Percentiles rank a stretch among this genome's conserved stretches.
Evolutionary conservation across 2,329 filamentous ascomycete species (phyloP).

Genomic region (Alternaria sp.): DNA sequence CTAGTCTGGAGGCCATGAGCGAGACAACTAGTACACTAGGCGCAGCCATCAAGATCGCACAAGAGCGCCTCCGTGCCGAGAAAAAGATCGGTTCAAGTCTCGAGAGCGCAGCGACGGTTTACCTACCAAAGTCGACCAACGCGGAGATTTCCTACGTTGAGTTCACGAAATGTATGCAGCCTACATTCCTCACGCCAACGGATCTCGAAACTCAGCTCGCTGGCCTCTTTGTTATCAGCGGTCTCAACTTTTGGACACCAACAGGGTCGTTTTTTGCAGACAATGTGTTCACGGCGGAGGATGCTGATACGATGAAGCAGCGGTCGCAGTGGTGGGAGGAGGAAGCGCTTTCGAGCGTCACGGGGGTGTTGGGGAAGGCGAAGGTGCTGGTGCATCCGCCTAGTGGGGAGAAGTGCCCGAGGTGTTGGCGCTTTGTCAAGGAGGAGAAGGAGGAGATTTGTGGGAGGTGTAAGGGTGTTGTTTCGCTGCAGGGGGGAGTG

Average conservation of each 20-base stretch:
- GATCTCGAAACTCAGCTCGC: constrained; percentile 41
- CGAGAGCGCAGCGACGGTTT: constrained; percentile 70
- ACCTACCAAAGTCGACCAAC: neutral
- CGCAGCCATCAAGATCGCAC: constrained; percentile 72
- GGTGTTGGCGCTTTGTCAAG: constrained; percentile 90
- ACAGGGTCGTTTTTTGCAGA: neutral
- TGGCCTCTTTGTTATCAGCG: constrained; percentile 52
- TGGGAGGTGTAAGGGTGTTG: constrained; percentile 71
- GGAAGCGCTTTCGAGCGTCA: neutral
- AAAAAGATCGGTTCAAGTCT: constrained; percentile 82
- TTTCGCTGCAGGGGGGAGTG: constrained; percentile 43
- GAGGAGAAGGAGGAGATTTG: constrained; percentile 71
- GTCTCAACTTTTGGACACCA: constrained; percentile 25
- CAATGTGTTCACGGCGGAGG: neutral
- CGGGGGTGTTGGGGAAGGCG: constrained; percentile 19
- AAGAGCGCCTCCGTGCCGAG: constrained; percentile 73
- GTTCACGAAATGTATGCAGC: constrained; percentile 9
- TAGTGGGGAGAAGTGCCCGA: constrained; percentile 71
- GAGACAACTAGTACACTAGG: constrained; percentile 58
- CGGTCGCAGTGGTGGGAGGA: constrained; percentile 15
- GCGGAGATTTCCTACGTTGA: neutral
- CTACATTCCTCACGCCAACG: neutral
- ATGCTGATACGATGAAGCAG: constrained; percentile 10
- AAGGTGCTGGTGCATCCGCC: constrained; percentile 52
- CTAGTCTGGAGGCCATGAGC: constrained; percentile 35